Base-by-base conservation (phyloP, 306 rosid species). In the Medicago arabica region DNA sequence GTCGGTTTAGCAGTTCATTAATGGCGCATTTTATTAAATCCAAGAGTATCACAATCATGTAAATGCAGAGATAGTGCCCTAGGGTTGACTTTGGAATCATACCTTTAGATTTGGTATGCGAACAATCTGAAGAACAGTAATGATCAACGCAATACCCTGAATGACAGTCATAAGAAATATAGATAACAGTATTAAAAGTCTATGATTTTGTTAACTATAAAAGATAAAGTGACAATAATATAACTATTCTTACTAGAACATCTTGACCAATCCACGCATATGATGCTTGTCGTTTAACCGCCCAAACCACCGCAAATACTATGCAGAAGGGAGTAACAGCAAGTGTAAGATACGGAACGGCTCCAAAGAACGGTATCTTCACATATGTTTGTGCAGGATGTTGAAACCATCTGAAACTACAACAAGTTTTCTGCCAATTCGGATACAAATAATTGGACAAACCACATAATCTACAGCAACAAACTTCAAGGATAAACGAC, bases 101-200 rank as follows among this genome's bases (percentile, higher is more conserved):
- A 96, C 99, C 99, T 96, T 96, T 83, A 96, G 99, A 90, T 96
- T 96, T 1, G 99, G 99, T 75, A 96, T 84, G 34, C 90, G 96
- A 28, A 96, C 98, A 83, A 96, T 89, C 85, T 96, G 99, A 86
- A 96, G 98, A 87, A 96, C 99, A 38, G 99, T 92, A 75, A 92
- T 85, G 85, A 96, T 96, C 87, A 96, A 85, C 13, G 97, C 80
- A 69, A 93, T 89, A 79, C 98, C 99, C 99, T 95, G 88, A 72
- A 66, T 23, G 59, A 64, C 47, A 82, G 50, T 21, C 64, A 58
- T 11, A 58, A 58, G 64, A 58, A 58, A 58, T 23, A 23, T 58
- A 12, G 39, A 58, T 11, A 58, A 23, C 6, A 23, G 16, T 23
- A 19, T 34, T 47, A 79, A 69, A 68, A 49, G 40, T 49, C 68